A percentile compares a stretch with the other conserved stretches of the same genome.
Evolutionary conservation across 768 basidiomycete species (phyloP).

Genomic region (Hericium erinaceus): DNA sequence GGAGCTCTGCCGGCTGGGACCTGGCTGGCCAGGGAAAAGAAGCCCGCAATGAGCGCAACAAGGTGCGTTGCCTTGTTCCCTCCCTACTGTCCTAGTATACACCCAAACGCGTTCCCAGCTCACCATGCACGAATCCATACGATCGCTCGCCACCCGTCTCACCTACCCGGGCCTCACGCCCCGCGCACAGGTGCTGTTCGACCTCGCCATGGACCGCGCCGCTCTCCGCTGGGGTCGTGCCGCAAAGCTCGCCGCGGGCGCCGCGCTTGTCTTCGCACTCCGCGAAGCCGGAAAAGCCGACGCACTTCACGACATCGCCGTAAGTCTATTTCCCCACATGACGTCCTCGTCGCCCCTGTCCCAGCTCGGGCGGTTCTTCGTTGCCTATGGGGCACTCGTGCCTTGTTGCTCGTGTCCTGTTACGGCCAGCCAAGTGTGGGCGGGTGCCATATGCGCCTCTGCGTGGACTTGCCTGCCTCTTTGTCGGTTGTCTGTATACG

Average conservation of each 20-base stretch:
- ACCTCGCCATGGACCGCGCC: slow-evolving; percentile 48
- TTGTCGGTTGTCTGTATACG: no score
- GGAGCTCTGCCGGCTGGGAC: slow-evolving; percentile 45
- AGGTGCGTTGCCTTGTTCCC: slow-evolving; percentile 31
- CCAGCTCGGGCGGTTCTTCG: no score
- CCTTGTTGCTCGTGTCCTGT: no score
- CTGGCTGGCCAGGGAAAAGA: slow-evolving; percentile 60
- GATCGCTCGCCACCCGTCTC: slow-evolving; percentile 47
- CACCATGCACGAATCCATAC: slow-evolving; percentile 56
- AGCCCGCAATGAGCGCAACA: slow-evolving; percentile 53
- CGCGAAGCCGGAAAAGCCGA: slow-evolving; percentile 65
- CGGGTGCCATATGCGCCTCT: no score
- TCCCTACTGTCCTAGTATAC: slow-evolving; percentile 3
- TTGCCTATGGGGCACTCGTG: no score
- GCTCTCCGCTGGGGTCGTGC: slow-evolving; percentile 66
- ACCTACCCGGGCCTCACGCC: slow-evolving; percentile 50
- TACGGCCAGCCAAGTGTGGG: no score
- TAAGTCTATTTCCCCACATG: slow-evolving; percentile 14
- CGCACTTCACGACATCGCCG: slow-evolving; percentile 59
- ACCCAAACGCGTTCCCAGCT: slow-evolving; percentile 29
- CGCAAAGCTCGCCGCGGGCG: slow-evolving; percentile 61
- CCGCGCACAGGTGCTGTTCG: slow-evolving; percentile 62
- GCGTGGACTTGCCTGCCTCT: no score
- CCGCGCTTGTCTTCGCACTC: slow-evolving; percentile 58
- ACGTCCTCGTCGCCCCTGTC: background rate